Percentiles rank a stretch among this genome's conserved stretches.
These are phyloP conservation scores for Ceratocystis colombiana DNA, from an alignment of 2,329 filamentous ascomycete genomes.

Conservation along the genomic window DNA sequence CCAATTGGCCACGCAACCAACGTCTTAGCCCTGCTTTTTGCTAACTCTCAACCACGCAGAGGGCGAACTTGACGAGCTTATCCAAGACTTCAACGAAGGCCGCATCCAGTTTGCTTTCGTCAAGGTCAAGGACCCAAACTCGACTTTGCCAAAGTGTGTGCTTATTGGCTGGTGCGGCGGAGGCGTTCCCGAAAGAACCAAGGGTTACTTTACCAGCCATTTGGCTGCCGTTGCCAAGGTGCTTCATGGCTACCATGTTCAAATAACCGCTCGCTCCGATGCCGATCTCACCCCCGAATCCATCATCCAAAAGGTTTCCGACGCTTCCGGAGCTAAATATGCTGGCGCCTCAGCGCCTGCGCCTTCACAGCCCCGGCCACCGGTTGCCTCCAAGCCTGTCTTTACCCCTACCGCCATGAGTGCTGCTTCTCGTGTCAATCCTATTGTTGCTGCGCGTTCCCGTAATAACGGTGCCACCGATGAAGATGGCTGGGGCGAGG, in stretches of 20 bases:
- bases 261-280: conserved; percentile 89
- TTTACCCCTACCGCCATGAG: conserved; percentile 64
- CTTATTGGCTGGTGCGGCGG: conserved; percentile 96
- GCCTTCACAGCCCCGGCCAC: conserved; percentile 40
- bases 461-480: conserved; percentile 49
- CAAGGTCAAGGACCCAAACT: conserved; percentile 93
- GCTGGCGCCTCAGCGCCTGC: conserved; percentile 51
- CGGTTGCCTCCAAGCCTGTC: conserved; percentile 76
- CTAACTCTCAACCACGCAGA: conserved; percentile 44
- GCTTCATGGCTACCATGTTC: conserved; percentile 93
- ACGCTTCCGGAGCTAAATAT: conserved; percentile 93
- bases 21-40: conserved; percentile 12
- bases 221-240: conserved; percentile 80
- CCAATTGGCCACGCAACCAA: conserved; percentile 3
- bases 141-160: conserved; percentile 76
- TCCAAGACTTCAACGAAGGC: conserved; percentile 95
- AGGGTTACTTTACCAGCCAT: conserved; percentile 97
- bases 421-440: conserved; percentile 50
- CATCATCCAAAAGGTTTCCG: conserved; percentile 86
- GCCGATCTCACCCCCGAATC: conserved; percentile 75
- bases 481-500: conserved; percentile 84
- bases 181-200: conserved; percentile 94
- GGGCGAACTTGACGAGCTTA: conserved; percentile 77
- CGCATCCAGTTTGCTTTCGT: conserved; percentile 94
- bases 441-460: conserved; percentile 56